Base-by-base conservation (phyloP, 179 eudicot species). In the Silene noctiflora region DNA sequence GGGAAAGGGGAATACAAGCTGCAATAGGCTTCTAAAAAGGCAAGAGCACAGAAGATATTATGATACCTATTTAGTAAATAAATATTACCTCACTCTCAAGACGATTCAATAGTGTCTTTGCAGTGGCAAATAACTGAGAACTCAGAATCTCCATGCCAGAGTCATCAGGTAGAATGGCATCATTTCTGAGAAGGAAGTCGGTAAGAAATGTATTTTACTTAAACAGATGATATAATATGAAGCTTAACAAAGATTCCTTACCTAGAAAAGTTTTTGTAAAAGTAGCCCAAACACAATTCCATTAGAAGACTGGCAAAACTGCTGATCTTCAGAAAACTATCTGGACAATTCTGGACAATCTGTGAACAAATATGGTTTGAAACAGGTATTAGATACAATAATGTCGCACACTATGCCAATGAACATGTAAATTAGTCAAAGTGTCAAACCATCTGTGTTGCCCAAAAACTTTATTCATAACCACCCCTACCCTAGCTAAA, bases 331-430 rank as follows among this genome's bases (percentile, higher is more conserved):
- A 92, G 83, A 84, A 88, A 92, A 68, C 85, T 85, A 24, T 81
- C 81, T 33, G 98, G 97, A 81, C 97, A 90, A 82, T 88, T 84
- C 82, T 85, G 86, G 74, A 92, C 83, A 81, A 94, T 87, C 98
- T 94, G 93, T 77, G 67, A 65, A 73, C 51, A 75, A 58, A 65
- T 65, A 64, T 20, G 74, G 63, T 69, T 68, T 72, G 27, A 70
- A 71, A 24, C 60, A 19, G 55, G 68, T 58, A 62, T 74, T 48
- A 80, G 75, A 58, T 62, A 25, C 27, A 25, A 22, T 10, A 59
- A 67, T 17, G 58, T 59, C 51, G 9, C 53, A 77, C 71, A 29
- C 9, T 58, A 58, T 53, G 24, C 65, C 4, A 22, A 8, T 72
- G 75, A 56, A 72, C 64, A 71, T 51, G 74, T 71, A n/a, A 11